Conservation (phyloP, 2,329 filamentous ascomycete genomes). For the Neobulgaria alba region DNA sequence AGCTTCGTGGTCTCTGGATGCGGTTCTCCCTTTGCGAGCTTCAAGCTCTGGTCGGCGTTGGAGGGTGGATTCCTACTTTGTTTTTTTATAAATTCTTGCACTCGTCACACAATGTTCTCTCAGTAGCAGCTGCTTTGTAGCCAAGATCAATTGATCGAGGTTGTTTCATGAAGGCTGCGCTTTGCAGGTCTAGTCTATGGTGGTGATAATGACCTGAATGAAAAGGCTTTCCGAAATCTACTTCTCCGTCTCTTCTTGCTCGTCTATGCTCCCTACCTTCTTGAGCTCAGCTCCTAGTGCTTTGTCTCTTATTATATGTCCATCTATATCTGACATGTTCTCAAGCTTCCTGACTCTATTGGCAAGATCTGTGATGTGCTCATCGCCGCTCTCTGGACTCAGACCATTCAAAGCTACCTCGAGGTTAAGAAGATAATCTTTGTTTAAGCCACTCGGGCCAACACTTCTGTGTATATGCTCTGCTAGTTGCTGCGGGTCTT, state of each 20-base stretch:
- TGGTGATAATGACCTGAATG: conserved; percentile 21
- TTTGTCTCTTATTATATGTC: conserved; percentile 11
- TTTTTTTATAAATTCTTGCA: conserved; percentile 23
- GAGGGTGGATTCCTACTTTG: conserved; percentile 22
- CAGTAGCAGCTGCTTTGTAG: conserved; percentile 20
- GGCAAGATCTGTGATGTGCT: conserved; percentile 77
- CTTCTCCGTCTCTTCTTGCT: conserved; percentile 51
- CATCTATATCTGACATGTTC: conserved; percentile 16
- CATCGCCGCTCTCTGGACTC: conserved; percentile 69
- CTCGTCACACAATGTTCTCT: conserved; percentile 18
- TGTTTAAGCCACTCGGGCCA: conserved; percentile 83
- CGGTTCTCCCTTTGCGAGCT: conserved; percentile 24
- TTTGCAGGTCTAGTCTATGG: conserved; percentile 25
- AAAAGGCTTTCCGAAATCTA: conserved; percentile 27
- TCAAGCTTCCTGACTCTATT: conserved; percentile 60
- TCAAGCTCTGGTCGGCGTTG: conserved; percentile 29
- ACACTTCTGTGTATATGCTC: conserved; percentile 68
- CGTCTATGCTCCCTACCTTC: conserved; percentile 40
- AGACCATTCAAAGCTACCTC: conserved; percentile 67
- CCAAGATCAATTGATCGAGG: conserved; percentile 26
- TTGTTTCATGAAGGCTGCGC: conserved; percentile 21
- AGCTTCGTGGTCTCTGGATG: conserved; percentile 28
- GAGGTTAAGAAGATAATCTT: conserved; percentile 77
- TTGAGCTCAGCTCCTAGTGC: conserved; percentile 32
- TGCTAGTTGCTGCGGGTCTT: conserved; percentile 70